These are phyloP conservation scores for Malassezia japonica DNA, from an alignment of 1,284 basidiomycete species.

Conservation along the genomic window DNA sequence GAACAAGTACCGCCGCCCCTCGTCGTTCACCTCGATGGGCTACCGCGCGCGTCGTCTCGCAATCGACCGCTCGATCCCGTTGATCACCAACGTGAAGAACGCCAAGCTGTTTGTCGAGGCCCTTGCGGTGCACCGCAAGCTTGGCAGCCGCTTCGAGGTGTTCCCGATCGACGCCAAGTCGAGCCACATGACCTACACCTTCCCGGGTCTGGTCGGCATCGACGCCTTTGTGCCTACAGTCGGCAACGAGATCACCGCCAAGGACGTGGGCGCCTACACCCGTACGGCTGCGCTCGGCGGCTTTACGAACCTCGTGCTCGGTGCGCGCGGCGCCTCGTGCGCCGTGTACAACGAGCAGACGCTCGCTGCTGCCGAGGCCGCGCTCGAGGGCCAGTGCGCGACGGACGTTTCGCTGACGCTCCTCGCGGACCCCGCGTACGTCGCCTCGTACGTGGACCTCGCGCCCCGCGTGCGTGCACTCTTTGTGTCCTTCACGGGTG, in stretches of 20 bases:
- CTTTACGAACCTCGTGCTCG: slow-evolving; percentile 39
- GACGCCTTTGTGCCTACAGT: slow-evolving; percentile 76
- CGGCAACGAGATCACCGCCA: slow-evolving; percentile 45
- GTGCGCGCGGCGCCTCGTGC: slow-evolving; percentile 23
- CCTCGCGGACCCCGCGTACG: slow-evolving; percentile 31
- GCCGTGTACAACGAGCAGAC: slow-evolving; percentile 25
- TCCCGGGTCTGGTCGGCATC: slow-evolving; percentile 86
- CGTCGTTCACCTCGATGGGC: slow-evolving; percentile 91
- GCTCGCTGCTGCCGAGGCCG: slow-evolving; percentile 33
- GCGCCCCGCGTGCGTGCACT: slow-evolving; percentile 37
- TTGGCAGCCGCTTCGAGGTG: slow-evolving; percentile 69
- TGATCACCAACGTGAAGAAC: slow-evolving; percentile 98
- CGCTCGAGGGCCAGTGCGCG: slow-evolving; percentile 35
- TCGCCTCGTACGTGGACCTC: slow-evolving; percentile 25
- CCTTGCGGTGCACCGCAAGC: slow-evolving; percentile 59
- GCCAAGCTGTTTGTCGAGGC: slow-evolving; percentile 95
- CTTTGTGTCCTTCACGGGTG: slow-evolving; percentile 31
- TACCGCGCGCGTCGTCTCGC: slow-evolving; percentile 96
- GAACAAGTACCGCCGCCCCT: slow-evolving; percentile 93
- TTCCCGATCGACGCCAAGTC: slow-evolving; percentile 89
- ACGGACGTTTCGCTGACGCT: slow-evolving; percentile 42
- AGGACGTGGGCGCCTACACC: slow-evolving; percentile 22
- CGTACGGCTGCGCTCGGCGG: slow-evolving; percentile 22
- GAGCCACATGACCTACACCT: slow-evolving; percentile 71
- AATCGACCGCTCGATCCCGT: slow-evolving; percentile 94